Percentiles rank a stretch among this genome's conserved stretches.
phyloP scores from a whole-genome alignment of 2,329 filamentous ascomycete genomes.

The Coniochaeta ligniaria region DNA sequence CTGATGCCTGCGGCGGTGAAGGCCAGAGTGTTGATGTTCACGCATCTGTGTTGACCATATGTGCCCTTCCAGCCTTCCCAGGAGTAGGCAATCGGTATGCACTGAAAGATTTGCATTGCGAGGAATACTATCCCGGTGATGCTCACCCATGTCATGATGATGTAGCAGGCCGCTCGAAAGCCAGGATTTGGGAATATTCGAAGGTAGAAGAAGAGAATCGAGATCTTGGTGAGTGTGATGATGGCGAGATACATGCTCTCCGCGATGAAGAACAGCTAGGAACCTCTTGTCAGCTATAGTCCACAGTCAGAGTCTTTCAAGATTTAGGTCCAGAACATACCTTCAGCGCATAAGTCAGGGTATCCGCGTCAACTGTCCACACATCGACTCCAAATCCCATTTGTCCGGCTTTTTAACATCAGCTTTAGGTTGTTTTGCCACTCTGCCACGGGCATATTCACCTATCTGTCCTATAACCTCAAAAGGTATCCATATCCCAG shows the following conservation, averaged over 20 bases:
- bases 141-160: constrained; percentile 17
- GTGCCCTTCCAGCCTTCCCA: constrained; percentile 25
- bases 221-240: constrained; percentile 20
- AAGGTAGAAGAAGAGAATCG: constrained; percentile 21
- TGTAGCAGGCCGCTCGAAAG: constrained; percentile 19
- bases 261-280: constrained; percentile 23
- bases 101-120: constrained; percentile 27
- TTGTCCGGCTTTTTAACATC: constrained; percentile 13
- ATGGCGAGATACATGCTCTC: constrained; percentile 23
- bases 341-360: constrained; percentile 21
- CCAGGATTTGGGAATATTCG: constrained; percentile 17
- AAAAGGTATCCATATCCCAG: constrained; percentile 20
- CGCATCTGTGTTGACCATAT: constrained; percentile 17
- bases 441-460: constrained; percentile 7
- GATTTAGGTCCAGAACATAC: constrained; percentile 8
- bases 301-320: too few species aligned
- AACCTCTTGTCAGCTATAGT: background rate
- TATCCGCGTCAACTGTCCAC: constrained; percentile 22
- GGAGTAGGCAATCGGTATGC: constrained; percentile 21
- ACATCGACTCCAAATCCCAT: constrained; percentile 28
- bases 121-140: constrained; percentile 19
- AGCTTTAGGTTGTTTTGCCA: background rate
- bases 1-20: constrained; percentile 21
- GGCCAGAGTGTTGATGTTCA: constrained; percentile 23
- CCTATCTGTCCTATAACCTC: constrained; percentile 23